Conservation (phyloP, 768 basidiomycete species). For the Boletus coccyginus region DNA sequence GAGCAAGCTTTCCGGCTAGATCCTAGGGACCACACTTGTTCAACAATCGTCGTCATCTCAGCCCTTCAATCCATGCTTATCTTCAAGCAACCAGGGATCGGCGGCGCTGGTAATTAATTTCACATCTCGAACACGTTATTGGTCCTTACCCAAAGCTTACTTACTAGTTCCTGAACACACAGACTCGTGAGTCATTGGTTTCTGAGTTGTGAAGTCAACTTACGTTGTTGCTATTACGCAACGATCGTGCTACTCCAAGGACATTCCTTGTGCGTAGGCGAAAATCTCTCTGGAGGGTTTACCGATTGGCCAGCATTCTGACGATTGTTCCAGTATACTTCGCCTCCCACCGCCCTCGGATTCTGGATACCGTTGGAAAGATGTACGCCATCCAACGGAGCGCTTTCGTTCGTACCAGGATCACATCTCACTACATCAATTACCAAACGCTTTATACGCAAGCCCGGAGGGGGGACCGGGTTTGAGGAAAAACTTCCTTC, state of each 20-base stretch:
- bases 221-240: neutral
- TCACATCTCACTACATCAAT: conserved; percentile 77
- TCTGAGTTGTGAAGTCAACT: neutral
- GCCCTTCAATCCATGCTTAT: conserved; percentile 95
- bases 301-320: neutral
- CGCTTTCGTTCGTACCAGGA: conserved; percentile 86
- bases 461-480: conserved; percentile 75
- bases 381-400: conserved; percentile 81
- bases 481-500: conserved; percentile 62
- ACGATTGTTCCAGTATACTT: conserved; percentile 65
- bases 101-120: conserved; percentile 71
- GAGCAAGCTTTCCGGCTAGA: conserved; percentile 18
- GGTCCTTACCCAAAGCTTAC: neutral
- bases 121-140: neutral
- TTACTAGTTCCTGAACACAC: conserved; percentile 81
- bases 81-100: conserved; percentile 90
- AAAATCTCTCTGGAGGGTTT: neutral
- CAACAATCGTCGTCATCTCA: conserved; percentile 22
- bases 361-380: conserved; percentile 96
- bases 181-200: conserved; percentile 68
- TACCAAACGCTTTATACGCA: conserved; percentile 81
- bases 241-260: conserved; percentile 31
- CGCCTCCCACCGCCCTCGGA: conserved; percentile 88
- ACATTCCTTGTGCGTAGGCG: conserved; percentile 63
- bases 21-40: neutral